Evolutionary conservation across 371 early-diverging fungal genomes (phyloP).

Genomic region (Syncephalis plumigaleata): DNA sequence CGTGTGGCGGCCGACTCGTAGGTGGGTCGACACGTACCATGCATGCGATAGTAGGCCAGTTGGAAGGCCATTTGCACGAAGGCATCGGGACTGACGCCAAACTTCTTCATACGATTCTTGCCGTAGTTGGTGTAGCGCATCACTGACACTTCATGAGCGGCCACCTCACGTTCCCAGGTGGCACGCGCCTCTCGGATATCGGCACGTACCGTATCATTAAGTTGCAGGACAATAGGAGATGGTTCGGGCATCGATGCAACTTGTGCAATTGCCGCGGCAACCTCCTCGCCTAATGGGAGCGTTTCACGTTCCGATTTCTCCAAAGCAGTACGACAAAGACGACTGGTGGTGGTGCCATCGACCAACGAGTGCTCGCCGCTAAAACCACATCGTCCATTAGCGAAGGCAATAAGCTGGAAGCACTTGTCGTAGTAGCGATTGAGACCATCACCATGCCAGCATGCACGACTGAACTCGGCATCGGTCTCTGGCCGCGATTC

Average conservation of each 20-base stretch:
- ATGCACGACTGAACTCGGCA: conserved; percentile 58
- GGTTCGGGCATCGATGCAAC: conserved; percentile 22
- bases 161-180: conserved; percentile 49
- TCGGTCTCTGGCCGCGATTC: conserved; percentile 63
- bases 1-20: conserved; percentile 88
- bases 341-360: conserved; percentile 86
- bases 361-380: conserved; percentile 91
- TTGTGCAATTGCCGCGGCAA: conserved; percentile 16
- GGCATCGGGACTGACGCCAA: conserved; percentile 79
- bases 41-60: conserved; percentile 86
- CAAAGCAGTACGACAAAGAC: conserved; percentile 34
- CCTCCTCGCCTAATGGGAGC: conserved; percentile 25
- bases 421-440: conserved; percentile 92
- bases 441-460: conserved; percentile 87
- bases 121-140: conserved; percentile 72
- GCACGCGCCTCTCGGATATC: conserved; percentile 40
- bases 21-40: conserved; percentile 58
- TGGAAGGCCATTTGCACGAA: conserved; percentile 92
- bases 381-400: conserved; percentile 92
- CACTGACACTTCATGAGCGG: conserved; percentile 61
- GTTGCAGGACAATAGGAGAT: conserved; percentile 37
- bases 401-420: conserved; percentile 83
- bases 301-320: not conserved
- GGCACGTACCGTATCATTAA: conserved; percentile 37
- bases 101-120: conserved; percentile 79